Evolutionary conservation across 768 basidiomycete genomes (phyloP).

Genomic region (Kondoa malvinella): DNA sequence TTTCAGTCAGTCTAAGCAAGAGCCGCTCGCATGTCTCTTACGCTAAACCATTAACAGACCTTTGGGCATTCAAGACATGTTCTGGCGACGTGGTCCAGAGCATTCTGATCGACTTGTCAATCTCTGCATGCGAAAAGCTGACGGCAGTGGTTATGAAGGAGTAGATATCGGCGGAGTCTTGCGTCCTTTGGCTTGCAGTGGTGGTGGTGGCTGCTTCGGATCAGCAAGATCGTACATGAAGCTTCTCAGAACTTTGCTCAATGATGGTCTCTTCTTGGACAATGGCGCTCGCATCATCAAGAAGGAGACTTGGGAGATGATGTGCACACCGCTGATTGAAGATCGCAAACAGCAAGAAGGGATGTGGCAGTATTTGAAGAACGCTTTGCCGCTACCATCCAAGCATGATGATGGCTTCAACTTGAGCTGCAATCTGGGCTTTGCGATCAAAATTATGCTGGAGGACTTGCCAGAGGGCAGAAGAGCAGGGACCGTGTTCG

Average conservation of each 20-base stretch:
- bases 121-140: slow-evolving; percentile 9
- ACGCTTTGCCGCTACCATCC: neutral
- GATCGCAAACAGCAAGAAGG: neutral
- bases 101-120: slow-evolving; percentile 5
- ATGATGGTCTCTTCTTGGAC: slow-evolving; percentile 10
- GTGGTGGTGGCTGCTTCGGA: slow-evolving; percentile 10
- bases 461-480: slow-evolving; percentile 6
- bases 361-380: slow-evolving; percentile 8
- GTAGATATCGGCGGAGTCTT: neutral
- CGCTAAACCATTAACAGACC: neutral
- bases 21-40: neutral
- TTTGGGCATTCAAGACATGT: slow-evolving; percentile 9
- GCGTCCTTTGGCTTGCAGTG: slow-evolving; percentile 1
- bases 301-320: slow-evolving; percentile 6
- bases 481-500: slow-evolving; percentile 1
- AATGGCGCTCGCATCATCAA: slow-evolving; percentile 8
- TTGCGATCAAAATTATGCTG: slow-evolving; percentile 5
- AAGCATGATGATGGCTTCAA: neutral
- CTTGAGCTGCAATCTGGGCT: neutral
- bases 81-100: slow-evolving; percentile 6
- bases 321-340: slow-evolving; percentile 8
- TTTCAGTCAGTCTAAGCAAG: slow-evolving; percentile 1
- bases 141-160: neutral
- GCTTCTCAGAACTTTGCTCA: slow-evolving; percentile 1
- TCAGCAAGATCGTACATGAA: slow-evolving; percentile 12